Evolutionary conservation across 768 basidiomycete genomes (phyloP), one percentile per base, ranked within the genome.

Genomic region (Hemileccinum impolitum): DNA sequence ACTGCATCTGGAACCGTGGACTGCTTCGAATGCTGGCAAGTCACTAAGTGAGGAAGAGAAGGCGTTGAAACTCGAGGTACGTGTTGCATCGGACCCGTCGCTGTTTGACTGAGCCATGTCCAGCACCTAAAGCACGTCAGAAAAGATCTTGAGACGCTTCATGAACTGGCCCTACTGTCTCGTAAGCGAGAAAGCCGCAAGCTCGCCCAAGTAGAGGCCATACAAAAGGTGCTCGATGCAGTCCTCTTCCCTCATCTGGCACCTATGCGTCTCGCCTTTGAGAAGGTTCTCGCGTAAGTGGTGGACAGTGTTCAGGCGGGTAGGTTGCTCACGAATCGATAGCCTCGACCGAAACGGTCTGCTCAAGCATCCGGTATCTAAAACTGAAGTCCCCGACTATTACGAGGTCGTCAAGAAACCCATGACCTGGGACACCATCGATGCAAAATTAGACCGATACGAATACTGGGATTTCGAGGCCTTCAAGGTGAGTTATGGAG

Each of bases 1-100:
- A 45, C 64, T 99, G 49, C 94, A 99, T 70, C 73, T 98, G 23
- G 95, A 99, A 71, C 95, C 96, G 1, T 98, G 96, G 96, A 97
- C 94, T 1, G 90, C 91, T 3, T 82, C 78, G 36, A 77, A 82
- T 15, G 75, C 76, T 6, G 71, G 72, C 7, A 80, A 80, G 55
- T 65, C 79, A 26, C 77, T 90, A 59, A 90, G 83, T 4, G 90
- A 94, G 17, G 85, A 87, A 52, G 91, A 96, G 53, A 91, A 88
- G 67, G 67, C 74, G 9, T 76, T 82, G 73, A 93, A 90, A 60
- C 77, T 96, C 18, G 83, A 90, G 69, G 94, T 92, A 47, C 14
- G 84, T 58, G 56, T 14, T 4, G 15, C 43, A 43, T 42, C 26
- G 11, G 5, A 14, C 28, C 3, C 2, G 15, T 39, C 10, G 4